Base-by-base conservation (phyloP, 2,329 filamentous ascomycete species). In the Hymenoscyphus fraxineus region DNA sequence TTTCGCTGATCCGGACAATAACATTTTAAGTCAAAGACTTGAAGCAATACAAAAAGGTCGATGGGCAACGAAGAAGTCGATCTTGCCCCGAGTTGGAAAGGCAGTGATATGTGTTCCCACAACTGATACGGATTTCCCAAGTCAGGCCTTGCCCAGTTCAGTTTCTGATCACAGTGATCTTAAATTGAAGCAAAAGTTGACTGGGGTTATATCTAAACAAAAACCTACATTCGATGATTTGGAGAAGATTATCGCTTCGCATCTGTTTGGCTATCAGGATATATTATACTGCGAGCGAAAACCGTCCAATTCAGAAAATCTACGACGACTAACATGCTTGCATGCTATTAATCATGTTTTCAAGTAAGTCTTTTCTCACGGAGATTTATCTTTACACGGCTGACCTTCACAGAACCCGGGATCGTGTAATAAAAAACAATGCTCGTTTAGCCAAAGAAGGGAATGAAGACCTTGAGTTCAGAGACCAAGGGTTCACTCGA, bases 401-500 rank as follows among this genome's bases (percentile, higher is more conserved):
- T 72, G 65, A 75, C 54, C 10, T 27, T 13, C 1, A 19, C 60
- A 88, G 85, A 76, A 97, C 94, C 1, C 88, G 95, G 69, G 94
- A 98, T 73, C 86, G 88, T 38, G 90, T 98, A 0, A 85, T 98
- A 66, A 98, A 97, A 77, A 96, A 98, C 78, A 98, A 93, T 73
- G 86, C 90, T 62, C 91, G 88, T 68, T 78, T 96, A 12, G 82
- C 89, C 10, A 88, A 88, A 70, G 86, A 89, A 62, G 82, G 85
- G 3, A 83, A 84, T 44, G 79, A 83, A 16, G 88, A 91, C 44
- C 79, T 90, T 4, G 92, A 97, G 69, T 81, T 93, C 19, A 87
- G 93, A 68, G 95, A 99, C 70, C 95, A 99, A 77, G 95, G 95
- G 0, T 99, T 97, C 77, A 97, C 94, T 0, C 83, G 95, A 5